These are phyloP conservation scores for Streptanthus diversifolius DNA, from an alignment of 345 rosid species.

Conservation along the genomic window DNA sequence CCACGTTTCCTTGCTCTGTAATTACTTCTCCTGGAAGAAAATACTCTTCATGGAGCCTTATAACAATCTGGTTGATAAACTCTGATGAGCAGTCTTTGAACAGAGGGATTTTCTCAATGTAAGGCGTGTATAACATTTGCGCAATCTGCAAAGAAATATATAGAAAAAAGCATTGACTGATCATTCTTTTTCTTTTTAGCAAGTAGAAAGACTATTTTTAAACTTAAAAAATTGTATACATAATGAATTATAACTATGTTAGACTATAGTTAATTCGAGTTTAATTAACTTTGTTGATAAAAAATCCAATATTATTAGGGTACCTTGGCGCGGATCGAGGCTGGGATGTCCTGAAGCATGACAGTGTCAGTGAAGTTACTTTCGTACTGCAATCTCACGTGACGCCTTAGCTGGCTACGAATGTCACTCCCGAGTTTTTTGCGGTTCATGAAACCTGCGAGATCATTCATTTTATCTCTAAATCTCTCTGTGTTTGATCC, in stretches of 20 bases:
- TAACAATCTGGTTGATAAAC: conserved; percentile 79
- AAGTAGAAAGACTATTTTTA: too few species aligned
- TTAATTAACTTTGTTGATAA: too few species aligned
- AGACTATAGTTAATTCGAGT: too few species aligned
- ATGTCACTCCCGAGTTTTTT: conserved; percentile 67
- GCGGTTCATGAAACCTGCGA: conserved; percentile 81
- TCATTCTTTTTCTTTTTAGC: too few species aligned
- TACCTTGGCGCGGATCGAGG: conserved; percentile 94
- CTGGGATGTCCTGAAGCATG: conserved; percentile 78
- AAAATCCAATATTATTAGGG: too few species aligned
- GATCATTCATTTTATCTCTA: conserved; percentile 92
- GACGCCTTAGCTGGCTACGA: conserved; percentile 71
- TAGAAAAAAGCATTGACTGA: background rate
- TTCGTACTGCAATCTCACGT: conserved; percentile 76
- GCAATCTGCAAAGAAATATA: conserved; percentile 60
- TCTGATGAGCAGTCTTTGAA: conserved; percentile 77
- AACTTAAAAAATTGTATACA: too few species aligned
- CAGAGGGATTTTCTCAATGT: conserved; percentile 52
- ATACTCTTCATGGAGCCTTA: conserved; percentile 89
- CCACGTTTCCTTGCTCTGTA: conserved; percentile 83
- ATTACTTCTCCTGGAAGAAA: conserved; percentile 96
- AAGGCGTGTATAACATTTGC: conserved; percentile 57
- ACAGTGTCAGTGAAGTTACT: conserved; percentile 77
- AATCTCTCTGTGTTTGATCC: conserved; percentile 95
- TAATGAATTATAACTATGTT: too few species aligned